Evolutionary conservation across 306 rosid species (phyloP).

Genomic region (Fragaria nilgerrensis): DNA sequence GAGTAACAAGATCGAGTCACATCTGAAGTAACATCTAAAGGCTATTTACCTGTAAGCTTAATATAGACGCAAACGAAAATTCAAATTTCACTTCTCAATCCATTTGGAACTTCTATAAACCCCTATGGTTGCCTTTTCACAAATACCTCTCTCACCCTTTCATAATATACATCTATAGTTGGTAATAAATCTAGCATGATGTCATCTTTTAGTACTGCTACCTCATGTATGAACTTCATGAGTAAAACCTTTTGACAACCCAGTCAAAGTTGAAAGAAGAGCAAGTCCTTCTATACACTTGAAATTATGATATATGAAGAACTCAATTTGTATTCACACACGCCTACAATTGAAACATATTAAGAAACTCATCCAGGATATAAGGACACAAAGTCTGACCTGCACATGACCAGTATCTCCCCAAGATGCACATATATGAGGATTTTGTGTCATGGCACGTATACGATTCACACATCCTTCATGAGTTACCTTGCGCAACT

Average conservation of each 20-base stretch:
- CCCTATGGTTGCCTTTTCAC: background rate
- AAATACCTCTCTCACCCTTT: background rate
- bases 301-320: background rate
- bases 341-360: background rate
- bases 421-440: constrained; percentile 94
- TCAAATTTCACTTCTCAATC: background rate
- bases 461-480: constrained; percentile 82
- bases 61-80: background rate
- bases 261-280: background rate
- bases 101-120: background rate
- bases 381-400: constrained; percentile 42
- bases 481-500: constrained; percentile 82
- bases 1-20: constrained; percentile 7
- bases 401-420: constrained; percentile 77
- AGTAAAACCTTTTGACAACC: background rate
- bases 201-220: background rate
- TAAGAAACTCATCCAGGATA: constrained; percentile 1
- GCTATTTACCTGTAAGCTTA: background rate
- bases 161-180: background rate
- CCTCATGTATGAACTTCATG: background rate
- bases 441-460: constrained; percentile 87
- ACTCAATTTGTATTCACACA: background rate
- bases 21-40: background rate
- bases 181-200: background rate
- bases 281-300: background rate